Evolutionary conservation across 257 asterid genomes (phyloP), one percentile per base, ranked within the genome.

Genomic region (Salvia hispanica): DNA sequence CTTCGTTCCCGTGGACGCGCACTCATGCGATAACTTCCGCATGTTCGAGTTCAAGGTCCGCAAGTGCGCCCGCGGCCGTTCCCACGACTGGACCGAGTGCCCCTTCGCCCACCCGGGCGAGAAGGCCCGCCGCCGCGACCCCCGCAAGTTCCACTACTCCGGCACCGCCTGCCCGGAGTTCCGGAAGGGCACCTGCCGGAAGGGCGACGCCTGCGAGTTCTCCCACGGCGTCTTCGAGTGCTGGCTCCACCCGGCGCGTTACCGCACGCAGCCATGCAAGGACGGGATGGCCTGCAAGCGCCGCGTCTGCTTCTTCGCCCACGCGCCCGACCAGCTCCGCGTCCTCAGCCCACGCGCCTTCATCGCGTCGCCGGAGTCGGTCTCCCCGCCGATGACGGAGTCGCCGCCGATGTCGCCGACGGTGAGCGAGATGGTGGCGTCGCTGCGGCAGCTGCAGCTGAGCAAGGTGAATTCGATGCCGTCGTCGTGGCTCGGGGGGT

Each of bases 1-100:
- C 14, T 84, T 80, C 69, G 67, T 80, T 42, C 87, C 89, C 0
- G 95, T 84, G 18, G 97, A 84, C 73, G 88, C 88, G 3, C 88
- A 83, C 81, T 71, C 95, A 0, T 91, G 92, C 79, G 97, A 91
- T 76, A 74, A 91, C 13, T 91, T 91, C 82, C 87, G 96, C 40
- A 91, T 88, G 91, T 91, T 65, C 76, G 95, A 86, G 67, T 91
- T 91, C 60, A 91, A 91, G 76, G 96, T 91, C 9, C 77, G 78
- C 48, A 86, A 79, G 78, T 91, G 97, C 75, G 52, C 86, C 47
- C 88, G 93, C 45, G 91, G 88, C 33, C 76, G 91, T 50, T 85
- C 96, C 0, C 97, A 91, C 42, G 97, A 88, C 74, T 91, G 97
- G 97, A 91, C 96, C 1, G 97, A 90, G 76, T 90, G 97, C 72